Conservation (phyloP, 2,329 filamentous ascomycete genomes). For the Gnomoniopsis smithogilvyi region DNA sequence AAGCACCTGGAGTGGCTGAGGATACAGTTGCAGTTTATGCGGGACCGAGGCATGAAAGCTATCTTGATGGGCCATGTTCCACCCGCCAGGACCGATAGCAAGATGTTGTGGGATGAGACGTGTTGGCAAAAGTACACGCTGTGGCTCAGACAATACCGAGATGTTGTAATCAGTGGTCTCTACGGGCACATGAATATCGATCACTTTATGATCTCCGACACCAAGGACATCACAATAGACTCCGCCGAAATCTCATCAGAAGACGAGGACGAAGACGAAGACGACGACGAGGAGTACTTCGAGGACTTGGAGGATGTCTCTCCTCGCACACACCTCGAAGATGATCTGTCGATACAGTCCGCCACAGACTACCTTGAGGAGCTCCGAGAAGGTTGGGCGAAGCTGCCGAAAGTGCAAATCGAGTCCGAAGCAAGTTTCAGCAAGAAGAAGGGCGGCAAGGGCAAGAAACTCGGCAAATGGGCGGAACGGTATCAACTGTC, state of each 20-base stretch:
- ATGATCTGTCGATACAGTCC: constrained; percentile 61
- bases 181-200: constrained; percentile 99
- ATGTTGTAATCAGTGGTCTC: constrained; percentile 74
- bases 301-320: neutral
- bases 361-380: constrained; percentile 78
- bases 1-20: constrained; percentile 96
- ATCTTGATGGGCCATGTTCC: constrained; percentile 94
- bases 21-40: constrained; percentile 79
- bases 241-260: constrained; percentile 33
- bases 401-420: constrained; percentile 57
- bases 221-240: constrained; percentile 65
- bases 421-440: constrained; percentile 26
- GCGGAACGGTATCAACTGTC: constrained; percentile 83
- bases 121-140: constrained; percentile 98
- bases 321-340: constrained; percentile 38
- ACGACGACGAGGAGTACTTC: neutral
- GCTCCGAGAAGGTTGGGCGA: constrained; percentile 73
- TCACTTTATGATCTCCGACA: constrained; percentile 92
- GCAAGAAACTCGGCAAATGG: constrained; percentile 64
- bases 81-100: constrained; percentile 79
- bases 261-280: neutral
- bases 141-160: constrained; percentile 86
- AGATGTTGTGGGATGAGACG: constrained; percentile 90
- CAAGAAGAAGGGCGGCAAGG: constrained; percentile 36
- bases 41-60: constrained; percentile 84